Evolutionary conservation across 129 eudicot genomes (phyloP).

Genomic region (Flaveria linearis): DNA sequence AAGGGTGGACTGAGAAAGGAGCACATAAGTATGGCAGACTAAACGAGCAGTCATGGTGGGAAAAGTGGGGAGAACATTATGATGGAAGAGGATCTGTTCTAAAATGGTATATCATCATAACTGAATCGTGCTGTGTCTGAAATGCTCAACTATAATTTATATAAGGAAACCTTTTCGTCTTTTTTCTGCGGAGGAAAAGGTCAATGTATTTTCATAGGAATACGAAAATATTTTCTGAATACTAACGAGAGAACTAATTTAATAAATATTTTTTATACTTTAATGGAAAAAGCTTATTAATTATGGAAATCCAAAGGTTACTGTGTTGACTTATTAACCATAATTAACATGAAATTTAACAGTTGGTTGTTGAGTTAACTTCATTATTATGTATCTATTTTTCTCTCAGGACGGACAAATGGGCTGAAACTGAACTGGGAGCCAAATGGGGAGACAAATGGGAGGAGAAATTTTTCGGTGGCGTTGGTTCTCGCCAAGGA

Average conservation of each 20-base stretch:
- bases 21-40: constrained; percentile 85
- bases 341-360: background rate
- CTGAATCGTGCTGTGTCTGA: background rate
- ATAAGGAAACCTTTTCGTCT: background rate
- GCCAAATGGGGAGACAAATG: constrained; percentile 96
- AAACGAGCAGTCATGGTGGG: constrained; percentile 98
- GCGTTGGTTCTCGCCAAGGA: constrained; percentile 94
- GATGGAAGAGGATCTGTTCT: constrained; percentile 93
- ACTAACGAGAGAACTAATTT: background rate
- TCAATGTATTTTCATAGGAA: background rate
- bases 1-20: constrained; percentile 93
- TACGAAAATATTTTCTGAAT: background rate
- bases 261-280: background rate
- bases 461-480: constrained; percentile 83
- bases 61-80: constrained; percentile 93
- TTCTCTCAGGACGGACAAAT: constrained; percentile 80
- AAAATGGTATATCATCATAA: constrained; percentile 60
- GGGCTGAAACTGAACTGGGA: constrained; percentile 93
- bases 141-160: background rate
- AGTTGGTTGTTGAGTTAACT: constrained; percentile 7
- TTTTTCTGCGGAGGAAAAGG: background rate
- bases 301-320: background rate
- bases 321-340: background rate
- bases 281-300: background rate
- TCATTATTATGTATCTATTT: constrained; percentile 2